phyloP scores from a whole-genome alignment of 1,284 basidiomycete species.

The Pascua guehoae region DNA sequence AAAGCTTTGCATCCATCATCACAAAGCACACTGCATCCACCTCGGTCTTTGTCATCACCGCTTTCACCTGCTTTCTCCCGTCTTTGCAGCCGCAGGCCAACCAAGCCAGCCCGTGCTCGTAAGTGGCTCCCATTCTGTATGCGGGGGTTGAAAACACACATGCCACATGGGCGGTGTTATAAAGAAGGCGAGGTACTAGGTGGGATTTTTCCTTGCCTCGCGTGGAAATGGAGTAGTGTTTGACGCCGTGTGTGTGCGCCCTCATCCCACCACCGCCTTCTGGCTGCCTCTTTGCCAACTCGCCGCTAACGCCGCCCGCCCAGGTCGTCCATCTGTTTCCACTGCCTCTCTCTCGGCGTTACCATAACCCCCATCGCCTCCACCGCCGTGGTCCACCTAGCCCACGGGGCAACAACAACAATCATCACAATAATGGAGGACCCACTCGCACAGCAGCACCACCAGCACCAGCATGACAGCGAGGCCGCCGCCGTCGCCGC shows the following conservation, averaged over 20 bases:
- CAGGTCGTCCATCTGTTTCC: neutral
- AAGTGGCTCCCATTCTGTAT: too few relatives aligned
- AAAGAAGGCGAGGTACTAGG: too few relatives aligned
- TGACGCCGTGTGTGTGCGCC: too few relatives aligned
- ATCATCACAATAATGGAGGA: conserved; percentile 25
- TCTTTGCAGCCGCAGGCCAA: neutral
- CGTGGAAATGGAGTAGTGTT: too few relatives aligned
- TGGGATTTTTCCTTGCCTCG: too few relatives aligned
- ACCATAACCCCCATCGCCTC: conserved; percentile 18
- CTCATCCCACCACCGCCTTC: too few relatives aligned
- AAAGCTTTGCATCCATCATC: neutral
- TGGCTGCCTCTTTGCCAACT: too few relatives aligned
- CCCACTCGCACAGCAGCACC: conserved; percentile 11
- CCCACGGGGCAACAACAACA: conserved; percentile 14
- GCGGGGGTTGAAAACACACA: neutral
- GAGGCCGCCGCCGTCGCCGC: conserved; percentile 40
- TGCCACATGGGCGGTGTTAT: neutral
- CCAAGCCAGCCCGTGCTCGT: neutral
- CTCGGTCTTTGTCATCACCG: too few relatives aligned
- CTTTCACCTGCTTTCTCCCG: too few relatives aligned
- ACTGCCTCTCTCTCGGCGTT: conserved; percentile 15
- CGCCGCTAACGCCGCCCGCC: neutral
- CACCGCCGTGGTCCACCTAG: conserved; percentile 21
- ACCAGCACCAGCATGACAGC: conserved; percentile 35
- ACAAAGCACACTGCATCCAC: neutral